A percentile compares a stretch with the other conserved stretches of the same genome.
Conservation (phyloP, 2,329 filamentous ascomycete genomes). For the Botrytis sinoallii region DNA sequence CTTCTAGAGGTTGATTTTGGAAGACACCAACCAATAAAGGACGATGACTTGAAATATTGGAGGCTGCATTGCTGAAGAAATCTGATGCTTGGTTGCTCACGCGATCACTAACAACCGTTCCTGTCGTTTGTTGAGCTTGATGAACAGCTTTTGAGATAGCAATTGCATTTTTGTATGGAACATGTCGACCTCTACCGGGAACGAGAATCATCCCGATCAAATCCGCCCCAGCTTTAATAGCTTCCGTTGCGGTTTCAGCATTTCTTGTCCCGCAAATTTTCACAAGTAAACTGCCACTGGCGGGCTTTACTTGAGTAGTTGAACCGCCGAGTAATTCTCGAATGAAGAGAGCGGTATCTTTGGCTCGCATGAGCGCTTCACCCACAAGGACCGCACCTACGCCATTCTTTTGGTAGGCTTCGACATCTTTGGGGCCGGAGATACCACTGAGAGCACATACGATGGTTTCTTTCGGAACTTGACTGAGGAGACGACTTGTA, state of each 20-base stretch:
- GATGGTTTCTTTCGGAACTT: conserved; percentile 81
- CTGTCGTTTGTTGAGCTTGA: conserved; percentile 35
- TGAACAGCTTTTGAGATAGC: conserved; percentile 80
- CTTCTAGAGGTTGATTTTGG: conserved; percentile 80
- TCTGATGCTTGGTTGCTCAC: conserved; percentile 49
- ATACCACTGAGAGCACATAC: conserved; percentile 95
- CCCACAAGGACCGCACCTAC: conserved; percentile 92
- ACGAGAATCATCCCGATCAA: conserved; percentile 92
- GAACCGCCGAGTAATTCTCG: conserved; percentile 69
- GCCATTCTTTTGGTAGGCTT: conserved; percentile 81
- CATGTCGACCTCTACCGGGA: conserved; percentile 73
- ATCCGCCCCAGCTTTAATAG: conserved; percentile 84
- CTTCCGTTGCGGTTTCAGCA: conserved; percentile 73
- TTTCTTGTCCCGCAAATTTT: conserved; percentile 95
- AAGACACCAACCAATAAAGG: conserved; percentile 91
- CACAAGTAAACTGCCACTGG: conserved; percentile 60
- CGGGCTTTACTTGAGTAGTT: conserved; percentile 37
- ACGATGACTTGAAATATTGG: conserved; percentile 51
- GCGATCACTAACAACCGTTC: conserved; percentile 31
- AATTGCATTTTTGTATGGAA: conserved; percentile 73
- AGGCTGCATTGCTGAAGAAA: conserved; percentile 64
- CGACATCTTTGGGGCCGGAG: conserved; percentile 80
- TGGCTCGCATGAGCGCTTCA: conserved; percentile 91
- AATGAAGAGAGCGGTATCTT: conserved; percentile 80
- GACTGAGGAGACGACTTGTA: conserved; percentile 80